Evolutionary conservation across 768 basidiomycete genomes (phyloP).

Genomic region (Paxillus involutus): DNA sequence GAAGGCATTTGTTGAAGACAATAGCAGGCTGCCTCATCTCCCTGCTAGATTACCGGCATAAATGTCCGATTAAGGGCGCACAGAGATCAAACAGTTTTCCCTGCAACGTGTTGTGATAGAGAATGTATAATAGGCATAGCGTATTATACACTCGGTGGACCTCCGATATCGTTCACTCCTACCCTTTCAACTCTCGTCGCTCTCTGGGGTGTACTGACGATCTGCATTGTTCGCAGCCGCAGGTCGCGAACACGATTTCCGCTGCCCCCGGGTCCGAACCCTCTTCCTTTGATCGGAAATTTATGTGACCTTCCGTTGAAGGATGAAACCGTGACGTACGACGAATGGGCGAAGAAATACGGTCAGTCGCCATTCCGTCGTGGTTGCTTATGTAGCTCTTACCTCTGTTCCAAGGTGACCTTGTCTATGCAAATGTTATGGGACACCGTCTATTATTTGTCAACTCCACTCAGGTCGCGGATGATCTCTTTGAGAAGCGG

Average conservation of each 20-base stretch:
- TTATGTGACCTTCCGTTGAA: conserved; percentile 45
- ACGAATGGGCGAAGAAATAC: conserved; percentile 39
- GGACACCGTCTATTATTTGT: conserved; percentile 49
- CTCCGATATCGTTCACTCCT: conserved; percentile 16
- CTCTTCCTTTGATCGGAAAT: conserved; percentile 55
- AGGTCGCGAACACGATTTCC: conserved; percentile 26
- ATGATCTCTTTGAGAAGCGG: conserved; percentile 57
- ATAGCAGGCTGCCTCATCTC: no score
- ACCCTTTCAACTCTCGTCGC: conserved; percentile 17
- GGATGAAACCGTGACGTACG: conserved; percentile 41
- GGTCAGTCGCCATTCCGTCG: conserved; percentile 20
- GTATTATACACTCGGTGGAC: background rate
- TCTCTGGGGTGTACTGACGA: conserved; percentile 18
- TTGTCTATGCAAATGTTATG: conserved; percentile 52
- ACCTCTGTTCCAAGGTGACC: conserved; percentile 37
- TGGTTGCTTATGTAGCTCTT: background rate
- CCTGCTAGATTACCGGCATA: no score
- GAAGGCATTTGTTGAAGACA: no score
- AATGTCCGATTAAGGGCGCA: no score
- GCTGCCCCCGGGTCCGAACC: conserved; percentile 55
- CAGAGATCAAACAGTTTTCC: no score
- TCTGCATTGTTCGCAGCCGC: conserved; percentile 17
- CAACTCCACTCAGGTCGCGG: conserved; percentile 44
- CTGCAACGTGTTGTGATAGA: background rate
- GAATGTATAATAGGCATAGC: conserved; percentile 14